phyloP scores from a whole-genome alignment of 106 monocot genomes.

The Narthecium ossifragum region DNA sequence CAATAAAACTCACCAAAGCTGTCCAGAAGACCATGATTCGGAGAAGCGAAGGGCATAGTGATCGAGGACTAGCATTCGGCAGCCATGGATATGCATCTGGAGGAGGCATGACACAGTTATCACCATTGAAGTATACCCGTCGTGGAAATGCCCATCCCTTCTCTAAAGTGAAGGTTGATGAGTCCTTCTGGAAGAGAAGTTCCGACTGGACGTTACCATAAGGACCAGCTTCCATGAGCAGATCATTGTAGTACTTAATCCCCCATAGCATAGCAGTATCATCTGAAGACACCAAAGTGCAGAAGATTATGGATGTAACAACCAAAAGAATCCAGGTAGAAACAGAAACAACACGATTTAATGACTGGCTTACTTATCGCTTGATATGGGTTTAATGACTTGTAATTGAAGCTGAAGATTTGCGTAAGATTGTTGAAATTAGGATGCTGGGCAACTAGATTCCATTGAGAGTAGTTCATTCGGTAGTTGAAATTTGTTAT shows the following conservation, averaged over 20 bases:
- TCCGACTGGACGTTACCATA: constrained; percentile 64
- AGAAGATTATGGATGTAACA: neutral
- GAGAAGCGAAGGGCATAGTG: constrained; percentile 19
- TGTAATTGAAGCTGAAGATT: constrained; percentile 59
- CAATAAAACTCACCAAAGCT: constrained; percentile 15
- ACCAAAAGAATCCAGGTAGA: neutral
- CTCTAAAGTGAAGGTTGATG: constrained; percentile 40
- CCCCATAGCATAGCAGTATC: constrained; percentile 68
- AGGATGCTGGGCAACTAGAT: constrained; percentile 50
- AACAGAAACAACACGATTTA: neutral
- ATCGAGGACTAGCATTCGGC: constrained; percentile 34
- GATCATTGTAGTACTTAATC: constrained; percentile 60
- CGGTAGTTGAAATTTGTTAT: constrained; percentile 55
- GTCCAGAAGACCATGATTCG: constrained; percentile 20
- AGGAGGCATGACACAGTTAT: constrained; percentile 54
- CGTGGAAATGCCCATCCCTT: constrained; percentile 73
- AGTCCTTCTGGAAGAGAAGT: constrained; percentile 46
- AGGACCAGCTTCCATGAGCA: constrained; percentile 54
- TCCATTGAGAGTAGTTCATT: constrained; percentile 65
- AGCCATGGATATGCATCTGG: constrained; percentile 64
- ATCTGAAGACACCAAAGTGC: constrained; percentile 32
- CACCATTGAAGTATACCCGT: constrained; percentile 59
- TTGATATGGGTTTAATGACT: constrained; percentile 40
- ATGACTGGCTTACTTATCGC: constrained; percentile 43
- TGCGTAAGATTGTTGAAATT: constrained; percentile 54